Conservation (phyloP, 768 basidiomycete species). For the Xerocomus brunneocitrinus region DNA sequence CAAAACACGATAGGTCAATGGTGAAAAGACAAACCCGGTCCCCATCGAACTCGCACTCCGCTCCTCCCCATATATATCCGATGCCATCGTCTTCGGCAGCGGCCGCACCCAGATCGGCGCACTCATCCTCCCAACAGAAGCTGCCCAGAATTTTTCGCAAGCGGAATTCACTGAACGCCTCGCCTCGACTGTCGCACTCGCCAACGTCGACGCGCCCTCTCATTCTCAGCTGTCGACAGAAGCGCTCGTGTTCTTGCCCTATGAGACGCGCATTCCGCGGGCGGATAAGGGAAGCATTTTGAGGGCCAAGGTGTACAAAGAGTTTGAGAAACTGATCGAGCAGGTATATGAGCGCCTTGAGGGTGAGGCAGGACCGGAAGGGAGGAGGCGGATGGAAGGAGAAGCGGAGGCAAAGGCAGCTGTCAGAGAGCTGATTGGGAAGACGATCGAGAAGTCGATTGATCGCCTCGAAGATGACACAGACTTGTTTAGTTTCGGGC, state of each 20-base stretch:
- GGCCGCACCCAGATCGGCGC: conserved; percentile 46
- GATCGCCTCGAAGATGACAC: conserved; percentile 25
- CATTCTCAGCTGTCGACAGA: conserved; percentile 51
- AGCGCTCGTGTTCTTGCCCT: conserved; percentile 46
- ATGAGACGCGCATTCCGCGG: conserved; percentile 43
- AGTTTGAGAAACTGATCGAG: conserved; percentile 45
- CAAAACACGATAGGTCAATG: conserved; percentile 26
- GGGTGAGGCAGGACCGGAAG: conserved; percentile 27
- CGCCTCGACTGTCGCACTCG: conserved; percentile 43
- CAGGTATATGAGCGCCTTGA: conserved; percentile 41
- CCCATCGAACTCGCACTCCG: conserved; percentile 51
- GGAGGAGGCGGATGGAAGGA: conserved; percentile 8
- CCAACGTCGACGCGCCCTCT: conserved; percentile 47
- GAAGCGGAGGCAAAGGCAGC: conserved; percentile 10
- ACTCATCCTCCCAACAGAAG: conserved; percentile 48
- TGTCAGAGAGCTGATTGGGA: conserved; percentile 15
- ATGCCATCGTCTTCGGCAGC: conserved; percentile 53
- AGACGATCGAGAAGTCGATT: conserved; percentile 18
- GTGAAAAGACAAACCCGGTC: conserved; percentile 57
- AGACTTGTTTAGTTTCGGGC: conserved; percentile 45
- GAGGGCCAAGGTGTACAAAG: conserved; percentile 45
- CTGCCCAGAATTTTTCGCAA: conserved; percentile 22
- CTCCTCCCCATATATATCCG: conserved; percentile 42
- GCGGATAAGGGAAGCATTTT: conserved; percentile 52
- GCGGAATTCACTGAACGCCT: conserved; percentile 35